Base-by-base conservation (phyloP, 345 rosid genomes). In the Stellera chamaejasme region DNA sequence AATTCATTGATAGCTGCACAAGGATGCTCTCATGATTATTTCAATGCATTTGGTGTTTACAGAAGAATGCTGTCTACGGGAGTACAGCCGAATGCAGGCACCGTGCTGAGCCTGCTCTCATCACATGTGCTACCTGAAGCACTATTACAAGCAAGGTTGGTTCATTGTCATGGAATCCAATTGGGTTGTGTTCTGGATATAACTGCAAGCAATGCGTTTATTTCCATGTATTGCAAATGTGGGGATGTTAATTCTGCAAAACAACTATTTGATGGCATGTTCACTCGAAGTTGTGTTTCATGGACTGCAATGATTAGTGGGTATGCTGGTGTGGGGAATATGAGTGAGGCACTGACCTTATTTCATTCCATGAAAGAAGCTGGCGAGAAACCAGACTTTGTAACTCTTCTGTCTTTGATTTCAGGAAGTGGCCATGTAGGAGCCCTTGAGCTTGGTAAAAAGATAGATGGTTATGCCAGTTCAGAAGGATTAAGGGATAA, bases 241-340 rank as follows among this genome's bases (percentile, higher is more conserved):
- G 79, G 70, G 27, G 77, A 72, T 56, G 41, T 61, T 60, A 16
- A 64, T 50, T 74, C 76, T 10, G 90, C 86, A 0, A 78, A 86
- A 66, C 51, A 60, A 51, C 65, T 87, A 45, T 83, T 87, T 57
- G 83, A 87, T 66, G 23, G 50, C 49, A 71, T 79, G 81, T 15
- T 58, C 36, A 27, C 47, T 42, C 72, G 72, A 69, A 73, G 83
- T 63, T 54, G 73, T 67, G 88, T 87, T 71, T 77, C 97, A 7
- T 90, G 97, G 97, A 84, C 83, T 66, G 91, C 82, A 10, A 81
- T 90, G 77, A 82, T 90, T 54, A 72, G 80, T 48, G 97, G 91
- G 48, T 82, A 79, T 73, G 84, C 83, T 3, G 75, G 73, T 66
- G 79, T 75, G 60, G 90, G 90, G 39, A 65, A 84, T 55, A 58